Conservation (phyloP, 1,284 basidiomycete genomes). For the Puccinia polysora region DNA sequence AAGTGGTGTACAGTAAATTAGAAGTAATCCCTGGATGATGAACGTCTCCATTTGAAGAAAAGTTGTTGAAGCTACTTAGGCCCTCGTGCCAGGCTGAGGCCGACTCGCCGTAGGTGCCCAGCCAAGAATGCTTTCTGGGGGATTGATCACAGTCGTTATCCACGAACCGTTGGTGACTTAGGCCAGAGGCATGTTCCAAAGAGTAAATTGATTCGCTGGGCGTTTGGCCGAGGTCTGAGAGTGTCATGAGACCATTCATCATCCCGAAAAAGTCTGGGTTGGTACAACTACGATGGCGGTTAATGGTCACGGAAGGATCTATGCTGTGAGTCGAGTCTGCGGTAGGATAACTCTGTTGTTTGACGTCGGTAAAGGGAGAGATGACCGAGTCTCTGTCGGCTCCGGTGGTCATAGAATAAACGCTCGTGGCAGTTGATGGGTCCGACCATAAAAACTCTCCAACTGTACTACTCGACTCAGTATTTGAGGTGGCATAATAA, state of each 20-base stretch:
- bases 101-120: conserved; percentile 2
- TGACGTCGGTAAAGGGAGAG: conserved; percentile 10
- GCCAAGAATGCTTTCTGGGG: neutral
- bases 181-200: neutral
- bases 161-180: neutral
- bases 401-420: neutral
- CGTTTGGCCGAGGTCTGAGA: neutral
- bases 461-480: neutral
- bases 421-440: conserved; percentile 10
- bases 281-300: conserved; percentile 29
- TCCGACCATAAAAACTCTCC: conserved; percentile 31
- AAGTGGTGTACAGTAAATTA: too few species aligned
- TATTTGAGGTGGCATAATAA: neutral
- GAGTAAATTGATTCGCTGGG: conserved; percentile 2
- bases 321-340: neutral
- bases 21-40: too few species aligned
- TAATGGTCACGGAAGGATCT: neutral
- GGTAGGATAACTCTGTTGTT: conserved; percentile 10
- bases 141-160: neutral
- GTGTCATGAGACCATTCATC: neutral
- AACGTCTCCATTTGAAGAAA: too few species aligned
- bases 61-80: conserved; percentile 1
- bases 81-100: conserved; percentile 11
- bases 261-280: conserved; percentile 33
- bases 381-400: neutral